Base-by-base conservation (phyloP, 805 yeast genomes). In the Sugiyamaella mastotermitis region DNA sequence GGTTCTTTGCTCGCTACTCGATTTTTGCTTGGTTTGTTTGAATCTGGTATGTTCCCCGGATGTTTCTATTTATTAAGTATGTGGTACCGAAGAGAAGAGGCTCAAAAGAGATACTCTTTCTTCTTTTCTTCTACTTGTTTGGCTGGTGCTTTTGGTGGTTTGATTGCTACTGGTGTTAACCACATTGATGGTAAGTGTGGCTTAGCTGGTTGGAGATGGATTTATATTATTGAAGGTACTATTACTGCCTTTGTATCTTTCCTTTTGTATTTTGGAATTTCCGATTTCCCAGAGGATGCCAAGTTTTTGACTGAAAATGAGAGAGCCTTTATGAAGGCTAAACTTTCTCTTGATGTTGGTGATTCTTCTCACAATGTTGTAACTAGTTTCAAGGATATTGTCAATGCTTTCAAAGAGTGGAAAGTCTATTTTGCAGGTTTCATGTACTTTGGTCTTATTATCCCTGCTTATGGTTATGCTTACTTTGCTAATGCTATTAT, bases 91-190 rank as follows among this genome's bases (percentile, higher is more conserved):
- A 70, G 78, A 37, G 58, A 59, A 13, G 88, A 81, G 57, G 72
- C 85, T 9, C 85, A 80, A 60, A 71, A 78, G 53, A 62, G 90
- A 37, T 80, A 78, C 57, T 70, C 81, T 24, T 71, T 77, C 37
- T 81, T 82, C 60, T 80, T 82, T 62, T 66, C 80, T 23, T 76
- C 81, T 33, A 79, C 88, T 3, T 74, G 81, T 46, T 66, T 83
- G 38, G 84, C 88, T 2, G 88, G 92, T 55, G 87, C 83, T 17
- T 81, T 83, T 48, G 80, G 81, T 10, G 87, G 87, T 41, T 76
- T 83, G 20, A 69, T 82, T 48, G 86, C 88, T 5, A 77, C 72
- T 49, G 75, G 68, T 45, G 72, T 80, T 44, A 60, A 74, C 48
- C 76, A 75, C 27, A 64, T 81, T 49, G 68, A 75, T 46, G 62